Percentiles rank a stretch among this genome's conserved stretches.
phyloP scores from a whole-genome alignment of 2,329 filamentous ascomycete genomes.

The Trichophyton equinum region DNA sequence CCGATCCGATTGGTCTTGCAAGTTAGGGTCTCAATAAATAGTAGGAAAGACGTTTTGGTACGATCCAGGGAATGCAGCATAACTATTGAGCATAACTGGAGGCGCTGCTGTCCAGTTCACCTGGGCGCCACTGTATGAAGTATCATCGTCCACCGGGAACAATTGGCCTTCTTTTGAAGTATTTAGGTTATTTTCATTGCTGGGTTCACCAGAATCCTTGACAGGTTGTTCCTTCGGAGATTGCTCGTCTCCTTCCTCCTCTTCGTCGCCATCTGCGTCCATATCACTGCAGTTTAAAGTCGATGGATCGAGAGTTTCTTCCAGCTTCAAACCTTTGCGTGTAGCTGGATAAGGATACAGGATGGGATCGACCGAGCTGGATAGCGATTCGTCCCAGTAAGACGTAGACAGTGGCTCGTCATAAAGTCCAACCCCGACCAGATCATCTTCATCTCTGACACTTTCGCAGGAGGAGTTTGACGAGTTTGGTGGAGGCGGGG shows the following conservation, averaged over 20 bases:
- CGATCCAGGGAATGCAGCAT: background rate
- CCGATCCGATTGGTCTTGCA: background rate
- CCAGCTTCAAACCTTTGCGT: slow-evolving; percentile 66
- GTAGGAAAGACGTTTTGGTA: background rate
- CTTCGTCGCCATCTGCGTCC: slow-evolving; percentile 44
- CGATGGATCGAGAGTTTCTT: slow-evolving; percentile 62
- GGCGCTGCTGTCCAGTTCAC: background rate
- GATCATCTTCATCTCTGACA: slow-evolving; percentile 53
- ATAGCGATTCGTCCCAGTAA: slow-evolving; percentile 32
- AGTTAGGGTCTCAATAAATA: background rate
- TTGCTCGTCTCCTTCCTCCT: slow-evolving; percentile 41
- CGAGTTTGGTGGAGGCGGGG: slow-evolving; percentile 8
- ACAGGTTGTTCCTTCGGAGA: background rate
- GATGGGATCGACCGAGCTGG: slow-evolving; percentile 27
- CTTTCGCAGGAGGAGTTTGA: slow-evolving; percentile 25
- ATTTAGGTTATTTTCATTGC: background rate
- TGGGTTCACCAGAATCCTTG: background rate
- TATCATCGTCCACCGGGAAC: background rate
- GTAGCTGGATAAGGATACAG: slow-evolving; percentile 41
- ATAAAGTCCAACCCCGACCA: slow-evolving; percentile 74
- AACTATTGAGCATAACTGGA: background rate
- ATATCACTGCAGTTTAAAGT: slow-evolving; percentile 35
- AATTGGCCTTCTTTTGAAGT: background rate
- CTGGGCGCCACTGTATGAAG: background rate
- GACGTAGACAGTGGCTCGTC: slow-evolving; percentile 50